Evolutionary conservation across 805 yeast species (phyloP).

Genomic region (Brettanomyces naardenensis): DNA sequence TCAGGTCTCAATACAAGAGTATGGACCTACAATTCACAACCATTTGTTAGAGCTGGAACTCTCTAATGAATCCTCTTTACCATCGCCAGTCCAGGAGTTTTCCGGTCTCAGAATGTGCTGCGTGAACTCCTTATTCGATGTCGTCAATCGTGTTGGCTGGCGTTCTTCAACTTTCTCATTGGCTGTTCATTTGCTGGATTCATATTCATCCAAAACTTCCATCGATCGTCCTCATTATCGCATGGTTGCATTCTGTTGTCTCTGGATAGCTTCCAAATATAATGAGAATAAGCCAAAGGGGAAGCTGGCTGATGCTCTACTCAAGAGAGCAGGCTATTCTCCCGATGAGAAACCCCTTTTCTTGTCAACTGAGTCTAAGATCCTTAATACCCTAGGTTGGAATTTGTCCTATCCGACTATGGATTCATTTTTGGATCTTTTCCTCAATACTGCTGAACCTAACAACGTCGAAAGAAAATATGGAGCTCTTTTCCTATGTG

Average conservation of each 20-base stretch:
- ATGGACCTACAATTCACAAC: constrained; percentile 20
- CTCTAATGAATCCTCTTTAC: neutral
- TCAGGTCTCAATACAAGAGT: constrained; percentile 19
- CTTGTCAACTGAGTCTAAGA: constrained; percentile 61
- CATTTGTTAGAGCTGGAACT: constrained; percentile 20
- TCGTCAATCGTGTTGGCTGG: constrained; percentile 22
- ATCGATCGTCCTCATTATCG: constrained; percentile 29
- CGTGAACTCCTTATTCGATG: constrained; percentile 25
- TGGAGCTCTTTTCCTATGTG: constrained; percentile 57
- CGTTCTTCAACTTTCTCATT: constrained; percentile 28
- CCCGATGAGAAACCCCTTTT: constrained; percentile 24
- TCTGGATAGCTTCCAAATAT: constrained; percentile 38
- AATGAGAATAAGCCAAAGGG: constrained; percentile 49
- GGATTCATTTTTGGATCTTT: constrained; percentile 56
- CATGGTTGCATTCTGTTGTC: constrained; percentile 34
- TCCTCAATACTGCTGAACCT: constrained; percentile 27
- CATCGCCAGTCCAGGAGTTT: constrained; percentile 8
- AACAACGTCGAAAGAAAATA: constrained; percentile 40
- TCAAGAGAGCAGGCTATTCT: constrained; percentile 24
- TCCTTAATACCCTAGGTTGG: constrained; percentile 60
- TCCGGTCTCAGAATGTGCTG: constrained; percentile 15
- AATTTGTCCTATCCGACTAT: constrained; percentile 51
- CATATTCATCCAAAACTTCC: constrained; percentile 27
- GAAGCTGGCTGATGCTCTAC: constrained; percentile 22
- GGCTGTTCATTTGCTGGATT: constrained; percentile 31